These are phyloP conservation scores for Hirsutella rhossiliensis DNA, from an alignment of 2,329 filamentous ascomycete species.

Conservation along the genomic window DNA sequence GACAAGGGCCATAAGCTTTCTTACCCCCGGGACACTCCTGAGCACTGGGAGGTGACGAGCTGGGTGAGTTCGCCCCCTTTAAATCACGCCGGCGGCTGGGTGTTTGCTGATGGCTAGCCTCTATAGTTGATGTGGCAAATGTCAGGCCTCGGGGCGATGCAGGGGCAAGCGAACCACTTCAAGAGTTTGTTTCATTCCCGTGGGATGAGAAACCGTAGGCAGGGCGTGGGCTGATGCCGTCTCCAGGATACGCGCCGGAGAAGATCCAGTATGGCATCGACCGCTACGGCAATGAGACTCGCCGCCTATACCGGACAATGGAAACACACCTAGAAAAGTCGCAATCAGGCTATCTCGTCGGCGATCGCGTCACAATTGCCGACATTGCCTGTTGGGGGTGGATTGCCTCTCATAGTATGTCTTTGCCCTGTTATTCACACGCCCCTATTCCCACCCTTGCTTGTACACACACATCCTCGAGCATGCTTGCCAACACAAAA, in stretches of 20 bases:
- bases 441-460: neutral
- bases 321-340: slow-evolving; percentile 56
- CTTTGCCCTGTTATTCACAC: neutral
- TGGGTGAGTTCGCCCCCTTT: slow-evolving; percentile 41
- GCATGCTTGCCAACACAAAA: neutral
- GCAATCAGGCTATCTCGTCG: slow-evolving; percentile 47
- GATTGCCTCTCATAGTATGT: slow-evolving; percentile 43
- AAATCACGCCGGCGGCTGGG: neutral
- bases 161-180: neutral
- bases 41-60: slow-evolving; percentile 69
- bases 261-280: slow-evolving; percentile 73
- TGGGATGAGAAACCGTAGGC: neutral
- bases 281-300: slow-evolving; percentile 72
- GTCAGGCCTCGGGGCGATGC: neutral
- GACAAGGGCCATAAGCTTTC: slow-evolving; percentile 74
- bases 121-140: neutral
- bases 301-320: slow-evolving; percentile 68
- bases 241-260: slow-evolving; percentile 60
- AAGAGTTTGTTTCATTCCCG: neutral
- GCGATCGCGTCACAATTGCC: slow-evolving; percentile 59
- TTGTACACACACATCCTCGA: neutral
- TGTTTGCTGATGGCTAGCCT: neutral
- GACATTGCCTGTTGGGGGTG: slow-evolving; percentile 77
- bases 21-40: slow-evolving; percentile 58
- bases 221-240: neutral